These are phyloP conservation scores for Phytopythium oedochilum DNA, from an alignment of 352 stramenopile species.

Conservation along the genomic window DNA sequence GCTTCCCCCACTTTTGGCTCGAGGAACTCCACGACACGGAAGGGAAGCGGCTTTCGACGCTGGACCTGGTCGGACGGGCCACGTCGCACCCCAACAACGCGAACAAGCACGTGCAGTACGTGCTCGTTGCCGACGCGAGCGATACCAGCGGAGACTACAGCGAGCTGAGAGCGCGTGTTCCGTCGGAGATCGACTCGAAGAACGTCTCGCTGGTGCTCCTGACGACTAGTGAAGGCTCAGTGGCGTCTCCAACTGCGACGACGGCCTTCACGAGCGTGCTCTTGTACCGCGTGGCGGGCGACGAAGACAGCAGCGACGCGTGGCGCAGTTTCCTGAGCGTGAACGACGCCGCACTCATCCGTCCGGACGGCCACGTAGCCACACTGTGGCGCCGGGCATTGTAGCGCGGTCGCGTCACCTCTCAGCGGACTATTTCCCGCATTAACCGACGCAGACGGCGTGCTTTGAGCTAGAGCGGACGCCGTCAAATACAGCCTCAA, in stretches of 20 bases:
- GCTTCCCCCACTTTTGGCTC: conserved; percentile 73
- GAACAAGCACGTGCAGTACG: conserved; percentile 37
- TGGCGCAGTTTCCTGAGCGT: conserved; percentile 36
- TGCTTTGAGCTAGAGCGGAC: too few relatives aligned
- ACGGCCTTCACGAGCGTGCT: not conserved
- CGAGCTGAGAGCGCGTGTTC: conserved; percentile 13
- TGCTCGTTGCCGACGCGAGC: conserved; percentile 37
- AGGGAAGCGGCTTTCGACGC: conserved; percentile 34
- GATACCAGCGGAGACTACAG: conserved; percentile 10
- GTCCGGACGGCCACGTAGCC: conserved; percentile 80
- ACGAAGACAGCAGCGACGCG: conserved; percentile 14
- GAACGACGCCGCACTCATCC: conserved; percentile 49
- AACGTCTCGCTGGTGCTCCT: conserved; percentile 41
- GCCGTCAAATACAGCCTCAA: too few relatives aligned
- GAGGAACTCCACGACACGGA: not conserved
- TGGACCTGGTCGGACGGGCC: conserved; percentile 29
- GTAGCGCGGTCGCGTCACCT: not conserved
- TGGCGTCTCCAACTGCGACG: not conserved
- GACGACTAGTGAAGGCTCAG: conserved; percentile 13
- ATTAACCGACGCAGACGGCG: too few relatives aligned
- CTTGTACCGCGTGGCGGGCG: conserved; percentile 7
- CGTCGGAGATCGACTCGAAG: conserved; percentile 11
- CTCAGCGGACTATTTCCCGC: too few relatives aligned
- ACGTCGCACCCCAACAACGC: conserved; percentile 4
- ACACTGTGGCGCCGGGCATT: conserved; percentile 29